phyloP scores from a whole-genome alignment of 305 asterid species.

The Lippia alba region DNA sequence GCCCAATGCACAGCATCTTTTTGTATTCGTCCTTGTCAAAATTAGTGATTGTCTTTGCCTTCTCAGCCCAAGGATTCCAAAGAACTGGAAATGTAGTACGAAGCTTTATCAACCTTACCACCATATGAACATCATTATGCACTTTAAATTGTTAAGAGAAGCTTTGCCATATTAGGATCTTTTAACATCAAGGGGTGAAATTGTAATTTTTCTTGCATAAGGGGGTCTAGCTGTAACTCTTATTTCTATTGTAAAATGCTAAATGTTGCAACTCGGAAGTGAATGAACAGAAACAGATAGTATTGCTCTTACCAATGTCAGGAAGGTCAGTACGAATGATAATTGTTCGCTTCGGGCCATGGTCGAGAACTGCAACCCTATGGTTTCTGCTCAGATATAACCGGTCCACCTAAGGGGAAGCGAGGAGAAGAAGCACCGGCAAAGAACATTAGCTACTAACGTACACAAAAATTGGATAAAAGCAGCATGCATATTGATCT shows the following conservation, averaged over 20 bases:
- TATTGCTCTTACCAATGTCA: constrained; percentile 54
- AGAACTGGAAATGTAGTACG: constrained; percentile 30
- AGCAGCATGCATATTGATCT: neutral
- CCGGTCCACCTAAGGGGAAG: constrained; percentile 54
- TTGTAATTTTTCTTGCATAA: too few species aligned
- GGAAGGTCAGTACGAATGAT: constrained; percentile 68
- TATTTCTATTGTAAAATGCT: too few species aligned
- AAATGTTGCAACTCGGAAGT: neutral
- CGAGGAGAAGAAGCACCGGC: neutral
- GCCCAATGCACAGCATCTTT: constrained; percentile 68
- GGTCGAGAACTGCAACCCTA: constrained; percentile 63
- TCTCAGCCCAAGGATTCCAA: constrained; percentile 72
- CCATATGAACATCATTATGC: too few species aligned
- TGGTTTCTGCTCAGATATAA: constrained; percentile 58
- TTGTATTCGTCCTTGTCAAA: constrained; percentile 60
- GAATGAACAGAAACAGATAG: too few species aligned
- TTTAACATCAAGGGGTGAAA: too few species aligned
- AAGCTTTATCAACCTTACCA: constrained; percentile 39
- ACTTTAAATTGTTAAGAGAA: too few species aligned
- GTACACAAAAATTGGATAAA: too few species aligned
- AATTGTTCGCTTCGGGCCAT: constrained; percentile 62
- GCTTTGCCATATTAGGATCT: too few species aligned
- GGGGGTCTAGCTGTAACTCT: too few species aligned
- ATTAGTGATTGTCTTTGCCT: constrained; percentile 59
- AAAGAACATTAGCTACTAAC: too few species aligned